These are phyloP conservation scores for Metschnikowia proteae DNA, from an alignment of 805 yeast genomes.

Conservation along the genomic window DNA sequence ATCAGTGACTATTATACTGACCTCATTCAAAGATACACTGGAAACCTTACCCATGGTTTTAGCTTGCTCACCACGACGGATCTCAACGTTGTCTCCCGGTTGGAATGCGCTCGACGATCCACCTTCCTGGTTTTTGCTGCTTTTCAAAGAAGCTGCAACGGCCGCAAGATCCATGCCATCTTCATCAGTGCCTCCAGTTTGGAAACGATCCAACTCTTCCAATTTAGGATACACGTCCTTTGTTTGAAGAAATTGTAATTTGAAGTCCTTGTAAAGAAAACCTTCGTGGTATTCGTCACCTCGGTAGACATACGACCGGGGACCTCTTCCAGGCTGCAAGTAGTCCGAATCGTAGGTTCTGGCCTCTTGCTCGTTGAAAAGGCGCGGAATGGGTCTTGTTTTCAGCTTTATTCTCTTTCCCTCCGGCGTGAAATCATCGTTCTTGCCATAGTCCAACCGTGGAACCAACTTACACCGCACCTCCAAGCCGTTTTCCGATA, in stretches of 20 bases:
- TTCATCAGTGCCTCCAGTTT: constrained; percentile 69
- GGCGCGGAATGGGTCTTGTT: constrained; percentile 76
- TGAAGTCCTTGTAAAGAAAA: constrained; percentile 79
- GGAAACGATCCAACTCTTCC: constrained; percentile 82
- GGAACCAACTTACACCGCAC: constrained; percentile 93
- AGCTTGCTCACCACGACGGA: constrained; percentile 88
- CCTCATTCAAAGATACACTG: constrained; percentile 56
- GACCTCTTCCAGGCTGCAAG: constrained; percentile 61
- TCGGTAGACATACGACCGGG: constrained; percentile 62
- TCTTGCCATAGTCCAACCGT: constrained; percentile 83
- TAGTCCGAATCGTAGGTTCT: constrained; percentile 74
- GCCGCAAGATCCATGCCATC: constrained; percentile 81
- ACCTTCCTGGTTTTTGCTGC: constrained; percentile 30
- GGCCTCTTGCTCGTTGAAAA: constrained; percentile 88
- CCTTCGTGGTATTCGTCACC: constrained; percentile 92
- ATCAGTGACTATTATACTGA: constrained; percentile 47
- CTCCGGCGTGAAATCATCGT: constrained; percentile 46
- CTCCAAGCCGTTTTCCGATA: constrained; percentile 92
- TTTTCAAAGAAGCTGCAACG: constrained; percentile 81
- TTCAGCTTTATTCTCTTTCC: constrained; percentile 51
- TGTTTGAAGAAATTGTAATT: constrained; percentile 74
- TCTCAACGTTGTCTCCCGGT: constrained; percentile 92
- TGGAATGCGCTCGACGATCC: constrained; percentile 53
- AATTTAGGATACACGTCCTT: constrained; percentile 81
- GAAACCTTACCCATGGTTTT: constrained; percentile 80